phyloP scores from a whole-genome alignment of 2,329 filamentous ascomycete species.

The Aspergillus eucalypticola region DNA sequence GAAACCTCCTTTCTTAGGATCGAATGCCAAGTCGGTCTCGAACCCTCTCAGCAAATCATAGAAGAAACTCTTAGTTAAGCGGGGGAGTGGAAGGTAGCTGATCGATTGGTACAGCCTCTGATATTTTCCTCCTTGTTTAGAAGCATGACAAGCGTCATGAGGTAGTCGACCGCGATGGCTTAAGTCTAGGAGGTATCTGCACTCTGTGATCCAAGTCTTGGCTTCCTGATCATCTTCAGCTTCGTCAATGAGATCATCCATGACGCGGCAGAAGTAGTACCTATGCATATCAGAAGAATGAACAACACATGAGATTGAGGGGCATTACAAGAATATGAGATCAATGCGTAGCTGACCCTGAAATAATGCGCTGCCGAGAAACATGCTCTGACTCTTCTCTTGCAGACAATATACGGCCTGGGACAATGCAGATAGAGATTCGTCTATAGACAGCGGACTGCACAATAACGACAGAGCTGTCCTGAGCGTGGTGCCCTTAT shows the following conservation, averaged over 20 bases:
- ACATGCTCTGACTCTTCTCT: conserved; percentile 71
- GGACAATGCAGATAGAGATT: conserved; percentile 56
- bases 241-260: conserved; percentile 72
- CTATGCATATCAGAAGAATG: conserved; percentile 31
- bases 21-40: conserved; percentile 65
- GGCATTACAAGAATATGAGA: conserved; percentile 59
- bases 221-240: conserved; percentile 44
- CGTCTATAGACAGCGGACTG: conserved; percentile 53
- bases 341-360: conserved; percentile 68
- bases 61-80: conserved; percentile 61
- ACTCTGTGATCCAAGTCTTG: neutral
- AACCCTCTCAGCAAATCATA: conserved; percentile 68
- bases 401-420: conserved; percentile 61
- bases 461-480: conserved; percentile 1
- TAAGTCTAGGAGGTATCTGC: neutral
- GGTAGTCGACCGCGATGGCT: neutral
- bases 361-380: conserved; percentile 70
- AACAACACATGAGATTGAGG: conserved; percentile 11
- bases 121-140: neutral
- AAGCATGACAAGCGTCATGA: neutral
- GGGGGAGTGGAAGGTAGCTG: conserved; percentile 58
- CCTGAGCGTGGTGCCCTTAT: conserved; percentile 25
- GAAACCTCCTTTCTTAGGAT: conserved; percentile 34
- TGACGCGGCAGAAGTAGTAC: conserved; percentile 73
- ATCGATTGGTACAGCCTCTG: conserved; percentile 39